Conservation (phyloP, 345 rosid species). For the Rhizophora apiculata region DNA sequence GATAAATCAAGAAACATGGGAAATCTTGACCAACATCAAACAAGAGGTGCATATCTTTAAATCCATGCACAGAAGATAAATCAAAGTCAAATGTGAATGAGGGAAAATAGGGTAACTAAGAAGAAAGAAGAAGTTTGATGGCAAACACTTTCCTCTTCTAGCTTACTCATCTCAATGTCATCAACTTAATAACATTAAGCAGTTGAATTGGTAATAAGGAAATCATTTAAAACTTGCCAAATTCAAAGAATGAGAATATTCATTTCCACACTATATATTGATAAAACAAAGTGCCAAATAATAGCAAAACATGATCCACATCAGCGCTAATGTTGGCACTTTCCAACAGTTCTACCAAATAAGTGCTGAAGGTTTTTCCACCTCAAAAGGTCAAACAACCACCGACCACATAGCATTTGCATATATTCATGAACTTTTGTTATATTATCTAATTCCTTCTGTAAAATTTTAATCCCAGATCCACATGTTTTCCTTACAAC, state of each 20-base stretch:
- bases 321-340: neutral
- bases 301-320: neutral
- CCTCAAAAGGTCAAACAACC: neutral
- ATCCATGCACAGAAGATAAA: neutral
- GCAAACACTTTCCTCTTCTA: neutral
- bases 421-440: neutral
- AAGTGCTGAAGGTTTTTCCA: too few relatives aligned
- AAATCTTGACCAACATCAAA: neutral
- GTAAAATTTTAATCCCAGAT: neutral
- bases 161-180: neutral
- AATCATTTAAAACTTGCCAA: too few relatives aligned
- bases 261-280: neutral
- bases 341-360: neutral
- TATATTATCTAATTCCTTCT: neutral
- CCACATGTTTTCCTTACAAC: too few relatives aligned
- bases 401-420: neutral
- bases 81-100: neutral
- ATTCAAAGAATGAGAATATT: too few relatives aligned
- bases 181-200: neutral
- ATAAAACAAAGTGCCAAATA: neutral
- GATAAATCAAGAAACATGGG: slow-evolving; percentile 3
- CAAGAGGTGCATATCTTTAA: neutral
- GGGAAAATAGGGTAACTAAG: neutral
- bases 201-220: too few relatives aligned
- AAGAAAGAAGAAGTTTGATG: neutral